Base-by-base conservation (phyloP, 2,329 filamentous ascomycete genomes). In the Ophiostoma sp. region DNA sequence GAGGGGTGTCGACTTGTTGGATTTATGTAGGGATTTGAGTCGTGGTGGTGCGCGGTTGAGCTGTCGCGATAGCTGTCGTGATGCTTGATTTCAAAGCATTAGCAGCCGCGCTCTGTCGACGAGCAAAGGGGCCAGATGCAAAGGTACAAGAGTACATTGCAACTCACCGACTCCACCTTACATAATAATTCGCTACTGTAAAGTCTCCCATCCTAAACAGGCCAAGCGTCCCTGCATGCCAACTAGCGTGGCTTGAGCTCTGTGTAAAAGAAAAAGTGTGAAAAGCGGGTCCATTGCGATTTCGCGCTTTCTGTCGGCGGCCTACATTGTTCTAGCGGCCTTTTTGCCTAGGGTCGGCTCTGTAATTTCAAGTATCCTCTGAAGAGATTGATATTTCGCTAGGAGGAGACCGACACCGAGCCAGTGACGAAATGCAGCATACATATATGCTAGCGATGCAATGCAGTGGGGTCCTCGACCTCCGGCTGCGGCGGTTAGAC, bases 71-170 rank as follows among this genome's bases (percentile, higher is more conserved):
- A 60, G 23, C 27, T 54, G 52, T 60, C 54, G 54, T 60, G 23
- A 33, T 62, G 57, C 27, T 31, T 62, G 57, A 62, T 62, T 62
- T 62, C 57, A 62, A 62, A 62, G 57, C 57, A 62, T 62, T 33
- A 7, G 7, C 52, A 57, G 52, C 52, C 23, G 52, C 52, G 48
- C 48, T 5, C 52, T 23, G 23, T 54, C 41, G 15, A 27, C 52
- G 23, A 57, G 52, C 52, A 57, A 57, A 57, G 52, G 52, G 52
- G 52, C 52, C 52, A 57, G 52, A 8, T 48, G 44, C 17, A n/a
- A 48, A 48, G 44, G 17, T 48, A 48, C 44, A 48, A 31, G 11
- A n/a, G 52, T 27, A 27, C 52, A 57, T 13, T 57, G 52, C 5
- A 23, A 57, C 23, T 57, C 23, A 48, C 20, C 27, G 52, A 57